Evolutionary conservation across 495 filamentous ascomycete genomes (phyloP).

Genomic region (Hypoxylon subgilvum): DNA sequence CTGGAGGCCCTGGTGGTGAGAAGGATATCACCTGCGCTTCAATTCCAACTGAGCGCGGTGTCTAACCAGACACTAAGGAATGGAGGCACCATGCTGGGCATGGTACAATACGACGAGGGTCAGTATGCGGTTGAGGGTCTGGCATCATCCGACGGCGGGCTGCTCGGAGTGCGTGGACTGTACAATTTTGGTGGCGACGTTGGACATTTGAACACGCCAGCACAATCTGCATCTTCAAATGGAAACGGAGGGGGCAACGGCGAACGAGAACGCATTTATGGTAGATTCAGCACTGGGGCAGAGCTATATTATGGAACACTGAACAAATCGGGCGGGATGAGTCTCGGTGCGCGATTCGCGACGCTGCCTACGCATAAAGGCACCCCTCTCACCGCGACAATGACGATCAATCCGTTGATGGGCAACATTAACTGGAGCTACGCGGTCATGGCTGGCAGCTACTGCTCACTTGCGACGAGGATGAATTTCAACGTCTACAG

Average conservation of each 20-base stretch:
- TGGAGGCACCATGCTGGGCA: conserved; percentile 75
- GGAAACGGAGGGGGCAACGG: conserved; percentile 32
- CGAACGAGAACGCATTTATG: conserved; percentile 61
- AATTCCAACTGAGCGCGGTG: conserved; percentile 80
- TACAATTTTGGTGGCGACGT: conserved; percentile 94
- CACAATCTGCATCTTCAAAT: conserved; percentile 15
- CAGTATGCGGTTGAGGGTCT: conserved; percentile 90
- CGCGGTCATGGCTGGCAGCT: conserved; percentile 79
- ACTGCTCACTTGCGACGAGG: conserved; percentile 81
- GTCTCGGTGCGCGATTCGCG: conserved; percentile 80
- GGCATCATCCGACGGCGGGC: conserved; percentile 87
- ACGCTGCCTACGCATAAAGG: conserved; percentile 87
- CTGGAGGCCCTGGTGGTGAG: conserved; percentile 88
- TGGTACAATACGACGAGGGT: conserved; percentile 85
- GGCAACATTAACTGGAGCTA: conserved; percentile 89
- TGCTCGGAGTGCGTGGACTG: conserved; percentile 84
- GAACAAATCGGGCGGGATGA: conserved; percentile 85
- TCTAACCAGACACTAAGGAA: conserved; percentile 76
- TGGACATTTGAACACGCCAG: conserved; percentile 45
- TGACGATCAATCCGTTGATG: conserved; percentile 90
- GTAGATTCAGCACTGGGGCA: conserved; percentile 79
- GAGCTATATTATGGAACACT: conserved; percentile 93
- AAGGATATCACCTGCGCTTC: conserved; percentile 76
- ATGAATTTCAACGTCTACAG: conserved; percentile 98
- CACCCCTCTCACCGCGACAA: conserved; percentile 87